Evolutionary conservation across 805 yeast genomes (phyloP), one percentile per base, ranked within the genome.

Genomic region (Cyberlindnera euphorbiae): DNA sequence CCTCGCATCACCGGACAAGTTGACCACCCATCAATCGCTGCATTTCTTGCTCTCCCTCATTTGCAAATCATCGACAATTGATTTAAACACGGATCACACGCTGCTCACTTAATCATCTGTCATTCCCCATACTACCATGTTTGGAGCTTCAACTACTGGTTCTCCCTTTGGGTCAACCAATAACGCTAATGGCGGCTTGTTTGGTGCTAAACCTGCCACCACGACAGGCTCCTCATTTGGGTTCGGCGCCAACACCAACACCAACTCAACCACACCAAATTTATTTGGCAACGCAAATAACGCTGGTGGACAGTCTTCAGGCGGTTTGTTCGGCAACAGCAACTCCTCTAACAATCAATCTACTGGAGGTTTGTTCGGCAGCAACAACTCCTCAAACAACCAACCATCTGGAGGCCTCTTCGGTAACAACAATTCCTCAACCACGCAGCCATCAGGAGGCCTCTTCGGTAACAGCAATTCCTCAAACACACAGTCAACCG

Each of bases 341-440:
- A n/a, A n/a, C n/a, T n/a, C n/a, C n/a, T n/a, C n/a, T n/a, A n/a
- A n/a, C n/a, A n/a, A 28, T 25, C 19, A 29, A 14, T 30, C 42
- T 7, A 8, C 41, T 13, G 39, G 41, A 28, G 42, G 44, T 8
- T 28, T 38, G 17, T 44, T 44, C 31, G 52, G 50, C 14, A 36
- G 30, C 26, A 28, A 17, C 18, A 18, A 12, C 17, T 18, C 32
- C 15, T 8, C 26, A n/a, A n/a, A n/a, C 13, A 24, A 12, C 9
- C 26, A 24, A 24, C 13, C 26, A 6, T 17, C 45, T 14, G 40
- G 41, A n/a, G 46, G 49, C 3, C 34, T 46, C 2, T 46, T 44
- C 32, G 49, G 40, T 22, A 31, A 37, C 32, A 31, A 17, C 26
- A 23, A 24, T 25, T 12, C 18, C 29, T 38, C 35, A 17, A 23